A percentile compares a stretch with the other conserved stretches of the same genome.
Evolutionary conservation across 768 basidiomycete genomes (phyloP).

Genomic region (Coprinopsis strossmayeri): DNA sequence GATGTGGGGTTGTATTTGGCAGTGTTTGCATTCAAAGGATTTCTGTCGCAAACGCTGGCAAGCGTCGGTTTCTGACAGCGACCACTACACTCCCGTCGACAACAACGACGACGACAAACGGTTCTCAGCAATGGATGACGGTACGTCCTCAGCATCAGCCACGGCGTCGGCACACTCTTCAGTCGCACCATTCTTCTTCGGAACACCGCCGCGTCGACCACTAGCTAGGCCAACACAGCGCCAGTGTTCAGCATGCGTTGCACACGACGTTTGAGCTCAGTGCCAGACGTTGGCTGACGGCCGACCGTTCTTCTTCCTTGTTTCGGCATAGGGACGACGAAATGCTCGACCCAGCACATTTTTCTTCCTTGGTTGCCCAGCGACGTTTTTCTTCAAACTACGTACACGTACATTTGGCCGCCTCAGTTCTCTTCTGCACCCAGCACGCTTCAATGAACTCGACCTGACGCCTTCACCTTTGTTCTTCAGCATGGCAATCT

Average conservation of each 20-base stretch:
- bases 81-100: constrained; percentile 4
- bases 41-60: background rate
- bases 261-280: constrained; percentile 21
- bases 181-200: constrained; percentile 34
- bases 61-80: background rate
- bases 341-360: no score
- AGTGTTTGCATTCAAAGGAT: background rate
- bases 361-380: constrained; percentile 2
- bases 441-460: constrained; percentile 18
- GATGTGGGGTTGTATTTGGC: background rate
- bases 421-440: constrained; percentile 1
- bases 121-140: constrained; percentile 49
- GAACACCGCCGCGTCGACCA: constrained; percentile 22
- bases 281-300: constrained; percentile 34
- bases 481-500: constrained; percentile 70
- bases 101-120: constrained; percentile 12
- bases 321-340: constrained; percentile 6
- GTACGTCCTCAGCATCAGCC: constrained; percentile 80
- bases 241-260: constrained; percentile 21
- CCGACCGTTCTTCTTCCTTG: constrained; percentile 20
- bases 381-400: constrained; percentile 1
- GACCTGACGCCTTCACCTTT: constrained; percentile 31
- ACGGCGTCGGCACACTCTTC: constrained; percentile 54
- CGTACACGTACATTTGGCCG: constrained; percentile 1
- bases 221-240: constrained; percentile 19